A percentile compares a stretch with the other conserved stretches of the same genome.
Evolutionary conservation across 176 grass and related monocot species (phyloP).

Genomic region (Ananas comosus): DNA sequence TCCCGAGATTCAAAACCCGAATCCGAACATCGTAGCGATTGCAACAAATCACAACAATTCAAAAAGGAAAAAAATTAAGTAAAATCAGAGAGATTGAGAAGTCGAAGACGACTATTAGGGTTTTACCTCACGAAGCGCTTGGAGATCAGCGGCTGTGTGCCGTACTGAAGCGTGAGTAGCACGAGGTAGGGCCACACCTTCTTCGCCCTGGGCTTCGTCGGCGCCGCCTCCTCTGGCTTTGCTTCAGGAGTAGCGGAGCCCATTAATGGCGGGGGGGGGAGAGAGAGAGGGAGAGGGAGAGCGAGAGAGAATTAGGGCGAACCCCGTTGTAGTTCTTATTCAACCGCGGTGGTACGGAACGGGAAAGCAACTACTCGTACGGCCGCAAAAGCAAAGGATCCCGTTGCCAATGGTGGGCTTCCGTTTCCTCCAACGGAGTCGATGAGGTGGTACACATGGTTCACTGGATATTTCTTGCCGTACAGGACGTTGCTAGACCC

Average conservation of each 20-base stretch:
- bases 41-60: not conserved
- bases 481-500: no score
- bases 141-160: conserved; percentile 91
- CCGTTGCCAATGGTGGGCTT: no score
- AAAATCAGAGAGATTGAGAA: not conserved
- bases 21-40: not conserved
- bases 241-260: not conserved
- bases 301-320: not conserved
- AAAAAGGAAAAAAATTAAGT: not conserved
- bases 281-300: not conserved
- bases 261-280: not conserved
- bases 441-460: no score
- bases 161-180: conserved; percentile 89
- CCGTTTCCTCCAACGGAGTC: no score
- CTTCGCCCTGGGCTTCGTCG: conserved; percentile 21
- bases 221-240: not conserved
- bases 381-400: no score
- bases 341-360: no score
- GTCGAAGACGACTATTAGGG: not conserved
- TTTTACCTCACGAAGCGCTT: conserved; percentile 78
- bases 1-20: not conserved
- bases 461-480: no score
- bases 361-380: no score
- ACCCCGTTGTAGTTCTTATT: no score
- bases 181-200: conserved; percentile 69